phyloP scores from a whole-genome alignment of 192 early-diverging fungal species.

The Coemansia sp. region DNA sequence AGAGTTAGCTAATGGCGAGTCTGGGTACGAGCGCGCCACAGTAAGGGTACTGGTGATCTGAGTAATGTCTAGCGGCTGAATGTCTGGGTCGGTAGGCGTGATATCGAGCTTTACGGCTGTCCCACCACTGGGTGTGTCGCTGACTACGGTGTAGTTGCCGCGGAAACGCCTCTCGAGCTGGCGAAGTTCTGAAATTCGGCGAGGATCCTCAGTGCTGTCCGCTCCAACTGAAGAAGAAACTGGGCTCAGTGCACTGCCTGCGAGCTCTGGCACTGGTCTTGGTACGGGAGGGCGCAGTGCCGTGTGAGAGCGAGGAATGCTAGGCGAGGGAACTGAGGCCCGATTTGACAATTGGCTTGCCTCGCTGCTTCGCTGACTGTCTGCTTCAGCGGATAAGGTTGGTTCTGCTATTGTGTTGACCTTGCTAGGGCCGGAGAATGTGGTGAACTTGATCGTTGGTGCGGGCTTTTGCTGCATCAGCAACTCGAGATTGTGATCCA shows the following conservation, averaged over 20 bases:
- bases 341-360: background rate
- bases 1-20: background rate
- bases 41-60: conserved; percentile 26
- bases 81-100: conserved; percentile 45
- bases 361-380: background rate
- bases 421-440: conserved; percentile 23
- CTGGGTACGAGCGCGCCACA: conserved; percentile 27
- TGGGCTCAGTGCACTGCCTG: background rate
- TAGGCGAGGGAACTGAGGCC: background rate
- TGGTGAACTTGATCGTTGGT: conserved; percentile 59
- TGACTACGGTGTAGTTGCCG: conserved; percentile 22
- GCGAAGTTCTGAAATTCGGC: conserved; percentile 29
- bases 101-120: conserved; percentile 31
- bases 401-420: background rate
- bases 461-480: conserved; percentile 65
- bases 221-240: background rate
- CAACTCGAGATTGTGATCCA: conserved; percentile 65
- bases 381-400: background rate
- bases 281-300: conserved; percentile 30
- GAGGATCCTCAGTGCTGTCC: conserved; percentile 8
- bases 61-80: conserved; percentile 27
- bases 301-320: background rate
- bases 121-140: conserved; percentile 10
- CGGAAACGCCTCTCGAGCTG: conserved; percentile 56
- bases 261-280: conserved; percentile 22